These are phyloP conservation scores for Ricinus communis DNA, from an alignment of 345 rosid genomes.

Conservation along the genomic window DNA sequence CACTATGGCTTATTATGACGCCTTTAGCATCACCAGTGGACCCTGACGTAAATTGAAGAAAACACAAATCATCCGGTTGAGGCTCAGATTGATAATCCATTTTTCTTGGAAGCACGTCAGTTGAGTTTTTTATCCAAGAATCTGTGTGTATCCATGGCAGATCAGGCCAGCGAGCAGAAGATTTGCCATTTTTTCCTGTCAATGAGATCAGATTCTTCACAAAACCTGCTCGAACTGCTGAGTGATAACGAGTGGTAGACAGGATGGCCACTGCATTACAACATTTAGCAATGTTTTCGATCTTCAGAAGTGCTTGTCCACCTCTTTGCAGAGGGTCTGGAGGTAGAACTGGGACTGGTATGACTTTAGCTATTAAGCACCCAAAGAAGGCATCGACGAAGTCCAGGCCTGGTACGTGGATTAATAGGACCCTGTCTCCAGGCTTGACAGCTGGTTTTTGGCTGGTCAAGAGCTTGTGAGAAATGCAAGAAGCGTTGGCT, in stretches of 20 bases:
- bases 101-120: slow-evolving; percentile 17
- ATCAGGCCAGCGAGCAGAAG: slow-evolving; percentile 51
- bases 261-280: slow-evolving; percentile 54
- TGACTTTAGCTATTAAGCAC: slow-evolving; percentile 59
- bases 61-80: slow-evolving; percentile 47
- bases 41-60: slow-evolving; percentile 70
- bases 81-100: slow-evolving; percentile 29
- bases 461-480: slow-evolving; percentile 49
- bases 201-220: slow-evolving; percentile 52
- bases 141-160: slow-evolving; percentile 71
- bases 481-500: slow-evolving; percentile 50
- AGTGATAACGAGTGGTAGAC: slow-evolving; percentile 56
- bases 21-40: slow-evolving; percentile 78
- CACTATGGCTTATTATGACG: slow-evolving; percentile 64
- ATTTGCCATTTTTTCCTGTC: slow-evolving; percentile 34
- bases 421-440: slow-evolving; percentile 60
- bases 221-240: slow-evolving; percentile 57
- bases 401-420: slow-evolving; percentile 64
- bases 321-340: slow-evolving; percentile 72
- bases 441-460: slow-evolving; percentile 50
- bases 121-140: slow-evolving; percentile 54
- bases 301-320: slow-evolving; percentile 69
- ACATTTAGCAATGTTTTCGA: slow-evolving; percentile 59
- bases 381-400: slow-evolving; percentile 68
- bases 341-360: slow-evolving; percentile 71